Percentiles rank a stretch among this genome's conserved stretches.
These are phyloP conservation scores for Ceratocystis alfenasii DNA, from an alignment of 2,329 filamentous ascomycete genomes.

Conservation along the genomic window DNA sequence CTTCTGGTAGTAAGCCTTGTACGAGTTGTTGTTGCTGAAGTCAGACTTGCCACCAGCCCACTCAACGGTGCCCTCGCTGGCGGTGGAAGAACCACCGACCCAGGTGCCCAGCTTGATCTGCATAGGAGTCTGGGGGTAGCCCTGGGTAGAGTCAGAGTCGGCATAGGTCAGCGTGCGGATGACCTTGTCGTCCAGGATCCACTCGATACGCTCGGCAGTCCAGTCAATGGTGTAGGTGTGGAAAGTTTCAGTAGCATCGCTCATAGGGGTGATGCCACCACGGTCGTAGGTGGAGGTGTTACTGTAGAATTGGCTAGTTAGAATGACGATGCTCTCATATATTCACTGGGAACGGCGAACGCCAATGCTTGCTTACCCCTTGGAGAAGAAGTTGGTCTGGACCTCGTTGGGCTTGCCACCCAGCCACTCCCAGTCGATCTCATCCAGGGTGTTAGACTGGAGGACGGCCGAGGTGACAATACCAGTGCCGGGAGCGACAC, in stretches of 20 bases:
- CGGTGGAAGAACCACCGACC: constrained; percentile 46
- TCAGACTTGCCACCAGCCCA: constrained; percentile 52
- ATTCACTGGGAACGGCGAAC: too few species aligned
- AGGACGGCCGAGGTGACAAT: constrained; percentile 85
- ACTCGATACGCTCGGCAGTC: constrained; percentile 50
- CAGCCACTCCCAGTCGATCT: constrained; percentile 96
- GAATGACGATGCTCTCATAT: not conserved
- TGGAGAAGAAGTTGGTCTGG: constrained; percentile 78
- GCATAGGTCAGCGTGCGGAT: constrained; percentile 50
- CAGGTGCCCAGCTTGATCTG: constrained; percentile 58
- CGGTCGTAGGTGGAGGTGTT: constrained; percentile 54
- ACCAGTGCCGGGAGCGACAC: constrained; percentile 67
- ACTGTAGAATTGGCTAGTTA: constrained; percentile 12
- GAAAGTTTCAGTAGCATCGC: constrained; percentile 37
- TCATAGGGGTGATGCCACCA: constrained; percentile 44
- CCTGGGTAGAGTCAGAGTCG: constrained; percentile 45
- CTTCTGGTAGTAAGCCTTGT: constrained; percentile 36
- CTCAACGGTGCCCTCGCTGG: constrained; percentile 56
- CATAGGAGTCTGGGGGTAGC: constrained; percentile 64
- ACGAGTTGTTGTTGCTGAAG: constrained; percentile 33
- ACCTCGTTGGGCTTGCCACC: constrained; percentile 62
- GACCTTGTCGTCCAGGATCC: constrained; percentile 50
- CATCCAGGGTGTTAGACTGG: constrained; percentile 77
- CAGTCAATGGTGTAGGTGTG: constrained; percentile 61
- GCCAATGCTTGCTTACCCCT: constrained; percentile 36